These are phyloP conservation scores for Mycosphaerella sp. DNA, from an alignment of 2,329 filamentous ascomycete species.

Conservation along the genomic window DNA sequence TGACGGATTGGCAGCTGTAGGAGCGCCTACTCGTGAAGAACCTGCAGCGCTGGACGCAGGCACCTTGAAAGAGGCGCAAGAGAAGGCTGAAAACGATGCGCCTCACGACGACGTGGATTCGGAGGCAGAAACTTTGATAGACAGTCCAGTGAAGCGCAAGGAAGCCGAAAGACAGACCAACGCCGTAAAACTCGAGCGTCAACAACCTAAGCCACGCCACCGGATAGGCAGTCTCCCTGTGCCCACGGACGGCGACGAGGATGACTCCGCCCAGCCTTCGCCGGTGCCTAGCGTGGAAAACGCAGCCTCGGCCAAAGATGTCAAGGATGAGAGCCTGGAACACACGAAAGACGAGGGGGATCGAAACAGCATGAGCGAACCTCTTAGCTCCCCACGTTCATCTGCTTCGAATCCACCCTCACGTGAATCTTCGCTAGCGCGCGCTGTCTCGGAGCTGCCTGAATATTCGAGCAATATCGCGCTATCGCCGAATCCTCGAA, in stretches of 20 bases:
- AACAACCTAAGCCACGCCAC: slow-evolving; percentile 18
- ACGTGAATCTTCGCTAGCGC: slow-evolving; percentile 23
- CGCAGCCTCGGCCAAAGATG: slow-evolving; percentile 13
- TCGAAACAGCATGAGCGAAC: slow-evolving; percentile 24
- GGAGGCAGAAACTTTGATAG: slow-evolving; percentile 47
- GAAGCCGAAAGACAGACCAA: slow-evolving; percentile 33
- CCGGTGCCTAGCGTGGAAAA: slow-evolving; percentile 26
- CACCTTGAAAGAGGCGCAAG: slow-evolving; percentile 3
- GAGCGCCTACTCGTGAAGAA: slow-evolving; percentile 14
- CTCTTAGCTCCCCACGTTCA: slow-evolving; percentile 30
- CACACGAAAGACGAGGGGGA: background rate
- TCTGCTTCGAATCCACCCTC: slow-evolving; percentile 21
- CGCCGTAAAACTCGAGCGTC: slow-evolving; percentile 19
- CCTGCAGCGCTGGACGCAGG: slow-evolving; percentile 1
- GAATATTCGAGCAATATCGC: slow-evolving; percentile 19
- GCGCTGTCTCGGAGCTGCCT: slow-evolving; percentile 28
- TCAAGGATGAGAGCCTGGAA: slow-evolving; percentile 10
- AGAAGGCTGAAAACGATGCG: slow-evolving; percentile 12
- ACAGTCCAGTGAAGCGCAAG: slow-evolving; percentile 38
- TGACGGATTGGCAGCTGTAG: slow-evolving; percentile 9
- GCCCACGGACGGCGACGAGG: slow-evolving; percentile 28
- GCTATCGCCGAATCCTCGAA: slow-evolving; percentile 32
- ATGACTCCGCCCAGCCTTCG: slow-evolving; percentile 27
- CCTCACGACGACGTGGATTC: slow-evolving; percentile 38
- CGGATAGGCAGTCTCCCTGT: slow-evolving; percentile 31